Evolutionary conservation across 2,329 filamentous ascomycete genomes (phyloP).

Genomic region (Aspergillus sojae): DNA sequence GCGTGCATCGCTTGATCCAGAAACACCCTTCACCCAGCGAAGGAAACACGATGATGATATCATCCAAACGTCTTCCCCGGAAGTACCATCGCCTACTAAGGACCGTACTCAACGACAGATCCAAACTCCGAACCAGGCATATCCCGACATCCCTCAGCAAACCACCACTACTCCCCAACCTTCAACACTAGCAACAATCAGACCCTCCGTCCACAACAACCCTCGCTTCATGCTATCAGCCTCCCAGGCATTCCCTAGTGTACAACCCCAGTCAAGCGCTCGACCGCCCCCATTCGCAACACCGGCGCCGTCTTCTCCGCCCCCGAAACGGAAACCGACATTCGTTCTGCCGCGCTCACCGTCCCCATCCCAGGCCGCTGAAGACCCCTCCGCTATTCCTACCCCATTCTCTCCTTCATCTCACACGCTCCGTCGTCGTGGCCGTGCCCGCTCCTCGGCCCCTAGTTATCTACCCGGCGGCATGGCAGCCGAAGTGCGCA

Average conservation of each 20-base stretch:
- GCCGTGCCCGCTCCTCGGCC: slow-evolving; percentile 25
- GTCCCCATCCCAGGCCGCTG: slow-evolving; percentile 27
- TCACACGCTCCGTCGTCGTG: slow-evolving; percentile 33
- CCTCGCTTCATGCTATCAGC: slow-evolving; percentile 35
- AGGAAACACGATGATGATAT: slow-evolving; percentile 16
- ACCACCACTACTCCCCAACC: slow-evolving; percentile 9
- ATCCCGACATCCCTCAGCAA: slow-evolving; percentile 8
- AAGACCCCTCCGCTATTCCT: slow-evolving; percentile 23
- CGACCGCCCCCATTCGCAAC: slow-evolving; percentile 10
- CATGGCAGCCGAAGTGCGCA: slow-evolving; percentile 45
- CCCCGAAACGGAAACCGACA: slow-evolving; percentile 33
- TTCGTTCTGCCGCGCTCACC: slow-evolving; percentile 44
- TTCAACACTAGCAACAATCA: slow-evolving; percentile 20
- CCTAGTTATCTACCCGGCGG: slow-evolving; percentile 39
- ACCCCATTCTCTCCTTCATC: slow-evolving; percentile 42
- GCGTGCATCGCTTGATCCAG: slow-evolving; percentile 26
- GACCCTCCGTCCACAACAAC: slow-evolving; percentile 29
- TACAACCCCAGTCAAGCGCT: slow-evolving; percentile 11
- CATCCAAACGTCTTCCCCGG: slow-evolving; percentile 25
- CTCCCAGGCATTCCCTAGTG: slow-evolving; percentile 25
- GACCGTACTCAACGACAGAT: slow-evolving; percentile 7
- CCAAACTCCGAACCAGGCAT: slow-evolving; percentile 8
- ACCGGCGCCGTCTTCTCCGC: slow-evolving; percentile 19
- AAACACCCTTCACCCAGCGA: slow-evolving; percentile 5
- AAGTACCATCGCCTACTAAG: slow-evolving; percentile 7